Conservation (phyloP, 371 early-diverging fungal species). For the Capillidium heterosporum region DNA sequence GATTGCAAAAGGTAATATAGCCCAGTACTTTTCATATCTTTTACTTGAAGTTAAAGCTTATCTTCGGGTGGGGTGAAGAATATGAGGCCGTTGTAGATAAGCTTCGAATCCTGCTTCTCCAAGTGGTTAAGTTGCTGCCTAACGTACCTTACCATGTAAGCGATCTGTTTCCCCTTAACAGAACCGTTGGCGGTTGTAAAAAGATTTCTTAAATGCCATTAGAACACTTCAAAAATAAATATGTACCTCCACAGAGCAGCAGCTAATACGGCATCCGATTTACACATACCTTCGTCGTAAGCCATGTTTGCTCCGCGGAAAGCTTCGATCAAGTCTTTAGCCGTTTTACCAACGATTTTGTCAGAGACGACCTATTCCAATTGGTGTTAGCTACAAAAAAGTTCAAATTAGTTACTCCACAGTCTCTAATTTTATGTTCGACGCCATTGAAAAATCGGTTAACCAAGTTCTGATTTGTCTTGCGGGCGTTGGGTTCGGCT, state of each 20-base stretch:
- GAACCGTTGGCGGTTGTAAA: background rate
- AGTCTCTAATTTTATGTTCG: slow-evolving; percentile 53
- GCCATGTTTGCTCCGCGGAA: slow-evolving; percentile 83
- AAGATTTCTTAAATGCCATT: background rate
- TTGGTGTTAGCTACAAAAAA: background rate
- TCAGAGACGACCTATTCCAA: slow-evolving; percentile 34
- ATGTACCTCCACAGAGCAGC: slow-evolving; percentile 75
- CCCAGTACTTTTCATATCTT: too few relatives aligned
- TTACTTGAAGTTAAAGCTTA: background rate
- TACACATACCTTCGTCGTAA: slow-evolving; percentile 83
- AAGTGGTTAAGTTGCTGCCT: background rate
- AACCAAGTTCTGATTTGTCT: slow-evolving; percentile 71
- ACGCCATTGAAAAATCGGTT: slow-evolving; percentile 78
- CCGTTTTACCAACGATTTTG: slow-evolving; percentile 45
- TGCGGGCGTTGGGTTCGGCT: slow-evolving; percentile 44
- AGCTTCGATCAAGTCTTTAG: slow-evolving; percentile 60
- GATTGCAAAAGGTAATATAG: too few relatives aligned
- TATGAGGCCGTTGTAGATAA: background rate
- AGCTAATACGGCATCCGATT: slow-evolving; percentile 77
- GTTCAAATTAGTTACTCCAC: slow-evolving; percentile 20
- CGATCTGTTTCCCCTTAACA: background rate
- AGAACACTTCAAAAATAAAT: background rate
- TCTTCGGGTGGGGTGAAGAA: slow-evolving; percentile 1
- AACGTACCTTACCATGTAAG: slow-evolving; percentile 5
- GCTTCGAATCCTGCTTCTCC: background rate